Base-by-base conservation (phyloP, 768 basidiomycete species). In the Pisolithus orientalis region DNA sequence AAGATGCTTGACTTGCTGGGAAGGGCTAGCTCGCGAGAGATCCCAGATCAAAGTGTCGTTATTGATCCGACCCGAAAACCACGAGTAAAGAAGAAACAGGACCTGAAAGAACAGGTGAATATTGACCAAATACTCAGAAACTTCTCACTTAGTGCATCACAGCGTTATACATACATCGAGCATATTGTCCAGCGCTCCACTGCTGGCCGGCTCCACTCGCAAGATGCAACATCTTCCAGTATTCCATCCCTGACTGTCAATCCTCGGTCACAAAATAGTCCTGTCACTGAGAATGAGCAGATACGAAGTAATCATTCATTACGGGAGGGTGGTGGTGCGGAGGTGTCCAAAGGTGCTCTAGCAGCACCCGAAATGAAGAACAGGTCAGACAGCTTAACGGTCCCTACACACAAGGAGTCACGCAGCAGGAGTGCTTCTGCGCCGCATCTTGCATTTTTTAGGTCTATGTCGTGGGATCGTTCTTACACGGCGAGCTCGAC, bases 141-240 rank as follows among this genome's bases (percentile, higher is more conserved):
- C 34, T 49, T 49, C 52, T 37, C 25, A 49, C 43, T 47, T 51
- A 56, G 32, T 57, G 24, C 49, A 51, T 32, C 59, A 32, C 57
- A 90, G 87, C 82, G 84, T 52, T 79, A 84, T 42, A 79, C 79
- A 7, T 91, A 94, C 62, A 84, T 94, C 9, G 83, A 86, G 50
- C 80, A 82, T 52, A 74, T 95, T 2, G 73, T 83, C 9, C 73
- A 77, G 28, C 89, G 89, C 61, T 87, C 90, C 0, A 74, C 77
- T 44, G 78, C 83, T 1, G 84, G 93, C 21, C 78, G 93, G 50
- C 70, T 94, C 37, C 83, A 84, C 50, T 76, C 78, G 13, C 93
- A 96, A 66, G 93, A 95, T 59, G 88, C 90, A 6, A 66, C 79
- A 3, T 75, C 53, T 29, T 55, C 34, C 82, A 40, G 24, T 27